phyloP scores from a whole-genome alignment of 139 green algal species.

The Nannochloris sp. region DNA sequence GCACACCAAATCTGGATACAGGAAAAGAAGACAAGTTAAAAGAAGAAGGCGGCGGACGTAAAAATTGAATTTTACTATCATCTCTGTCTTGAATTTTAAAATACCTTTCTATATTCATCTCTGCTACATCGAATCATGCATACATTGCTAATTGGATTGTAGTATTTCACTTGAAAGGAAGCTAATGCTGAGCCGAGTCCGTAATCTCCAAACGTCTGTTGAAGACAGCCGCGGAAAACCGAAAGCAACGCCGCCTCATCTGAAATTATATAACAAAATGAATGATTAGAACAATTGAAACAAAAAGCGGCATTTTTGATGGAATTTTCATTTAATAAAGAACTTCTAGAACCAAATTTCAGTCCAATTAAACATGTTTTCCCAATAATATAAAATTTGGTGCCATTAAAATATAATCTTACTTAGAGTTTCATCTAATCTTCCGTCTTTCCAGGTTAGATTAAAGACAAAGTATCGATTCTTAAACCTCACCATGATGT shows the following conservation, averaged over 20 bases:
- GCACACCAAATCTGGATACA: conserved; percentile 24
- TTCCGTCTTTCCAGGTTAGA: conserved; percentile 36
- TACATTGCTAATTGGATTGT: conserved; percentile 30
- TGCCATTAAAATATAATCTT: conserved; percentile 10
- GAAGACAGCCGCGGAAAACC: conserved; percentile 24
- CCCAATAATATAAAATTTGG: too few species aligned
- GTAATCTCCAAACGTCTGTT: conserved; percentile 36
- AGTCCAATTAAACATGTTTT: too few species aligned
- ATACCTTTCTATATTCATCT: conserved; percentile 30
- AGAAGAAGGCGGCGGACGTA: background rate
- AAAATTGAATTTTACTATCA: background rate
- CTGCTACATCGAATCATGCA: conserved; percentile 27
- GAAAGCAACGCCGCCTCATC: conserved; percentile 15
- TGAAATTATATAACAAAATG: conserved; percentile 4
- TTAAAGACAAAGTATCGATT: conserved; percentile 42
- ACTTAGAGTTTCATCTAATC: conserved; percentile 26
- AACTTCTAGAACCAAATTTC: too few species aligned
- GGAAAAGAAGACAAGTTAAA: background rate
- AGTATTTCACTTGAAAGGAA: conserved; percentile 39
- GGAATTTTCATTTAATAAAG: background rate
- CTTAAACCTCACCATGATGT: conserved; percentile 35
- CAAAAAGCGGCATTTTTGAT: background rate
- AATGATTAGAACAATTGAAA: background rate
- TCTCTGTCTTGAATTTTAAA: too few species aligned
- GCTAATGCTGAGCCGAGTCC: conserved; percentile 13